Evolutionary conservation across 169 alveolate species (phyloP), one percentile per base, ranked within the genome.

Genomic region (Plasmodium gonderi): DNA sequence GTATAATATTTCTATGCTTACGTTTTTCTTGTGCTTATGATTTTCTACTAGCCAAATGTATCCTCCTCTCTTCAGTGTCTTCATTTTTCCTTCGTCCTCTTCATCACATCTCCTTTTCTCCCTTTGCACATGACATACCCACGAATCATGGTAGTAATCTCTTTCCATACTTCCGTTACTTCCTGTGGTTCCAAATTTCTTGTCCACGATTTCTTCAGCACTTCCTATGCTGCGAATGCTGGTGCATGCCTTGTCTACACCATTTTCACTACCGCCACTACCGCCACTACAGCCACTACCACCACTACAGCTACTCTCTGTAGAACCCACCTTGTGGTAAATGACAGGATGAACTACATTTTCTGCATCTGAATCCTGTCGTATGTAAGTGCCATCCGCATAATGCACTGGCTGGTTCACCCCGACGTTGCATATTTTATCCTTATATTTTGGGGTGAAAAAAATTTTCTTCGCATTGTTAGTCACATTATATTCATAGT

Each of bases 21-120:
- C 82, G 76, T 82, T 82, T 67, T 82, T 82, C 23, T 69, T 82
- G 54, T 82, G 76, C 23, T 82, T 82, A 31, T 72, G 45, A 69
- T 82, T 67, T 82, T 82, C 91, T 11, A 82, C 54, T 20, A 72
- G 64, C 91, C 91, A 82, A 7, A 82, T 68, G 40, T 82, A 82
- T 6, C 91, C 91, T 45, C 91, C 91, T 47, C 91, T 68, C 40
- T 82, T 82, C 60, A 82, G 54, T 12, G 33, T 68, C 36, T 69
- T 44, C 26, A 82, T 36, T 54, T 69, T 82, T 23, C 40, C 42
- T 38, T 80, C 74, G 31, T 47, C 23, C 20, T 42, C 60, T 26
- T 31, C 38, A 17, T 17, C 6, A 1, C 0, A 7, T 14, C 9
- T 4, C 12, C 7, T 17, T 3, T n/a, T n/a, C 26, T 33, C 68